phyloP scores from a whole-genome alignment of 208 protist genomes.

The Strigomonas galati region DNA sequence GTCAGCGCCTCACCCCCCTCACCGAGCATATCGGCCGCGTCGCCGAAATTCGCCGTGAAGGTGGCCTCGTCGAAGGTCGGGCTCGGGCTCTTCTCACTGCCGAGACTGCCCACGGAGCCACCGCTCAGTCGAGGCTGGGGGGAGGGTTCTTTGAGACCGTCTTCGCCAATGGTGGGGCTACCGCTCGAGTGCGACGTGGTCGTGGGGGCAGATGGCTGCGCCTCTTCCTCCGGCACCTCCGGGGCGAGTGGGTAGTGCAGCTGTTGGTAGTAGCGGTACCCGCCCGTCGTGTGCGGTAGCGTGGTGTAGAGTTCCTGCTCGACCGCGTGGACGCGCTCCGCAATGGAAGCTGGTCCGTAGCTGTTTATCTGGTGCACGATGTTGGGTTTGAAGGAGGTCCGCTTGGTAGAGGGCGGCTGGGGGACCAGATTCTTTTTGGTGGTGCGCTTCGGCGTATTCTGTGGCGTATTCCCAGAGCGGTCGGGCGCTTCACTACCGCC shows the following conservation, averaged over 20 bases:
- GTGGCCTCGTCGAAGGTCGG: constrained; percentile 38
- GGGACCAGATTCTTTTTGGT: constrained; percentile 12
- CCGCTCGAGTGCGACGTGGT: constrained; percentile 6
- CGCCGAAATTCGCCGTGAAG: constrained; percentile 34
- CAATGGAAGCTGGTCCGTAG: constrained; percentile 7
- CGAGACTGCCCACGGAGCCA: not conserved
- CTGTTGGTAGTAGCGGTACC: constrained; percentile 61
- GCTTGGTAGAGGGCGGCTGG: not conserved
- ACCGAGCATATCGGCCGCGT: constrained; percentile 18
- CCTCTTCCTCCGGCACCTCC: constrained; percentile 23
- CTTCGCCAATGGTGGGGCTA: constrained; percentile 9
- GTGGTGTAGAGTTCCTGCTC: constrained; percentile 56
- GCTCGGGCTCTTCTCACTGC: constrained; percentile 33
- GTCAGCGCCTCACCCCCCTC: constrained; percentile 22
- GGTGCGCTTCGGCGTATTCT: constrained; percentile 17
- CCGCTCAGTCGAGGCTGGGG: constrained; percentile 34
- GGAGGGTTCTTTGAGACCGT: constrained; percentile 30
- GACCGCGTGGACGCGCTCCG: constrained; percentile 26
- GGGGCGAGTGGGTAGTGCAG: constrained; percentile 67
- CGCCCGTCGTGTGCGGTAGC: constrained; percentile 29
- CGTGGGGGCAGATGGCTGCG: constrained; percentile 12
- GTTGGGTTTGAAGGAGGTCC: not conserved
- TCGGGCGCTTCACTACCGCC: constrained; percentile 46
- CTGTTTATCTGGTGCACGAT: not conserved
- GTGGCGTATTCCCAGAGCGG: constrained; percentile 17